phyloP scores from a whole-genome alignment of 2,329 filamentous ascomycete genomes.

The Periconia digitata region DNA sequence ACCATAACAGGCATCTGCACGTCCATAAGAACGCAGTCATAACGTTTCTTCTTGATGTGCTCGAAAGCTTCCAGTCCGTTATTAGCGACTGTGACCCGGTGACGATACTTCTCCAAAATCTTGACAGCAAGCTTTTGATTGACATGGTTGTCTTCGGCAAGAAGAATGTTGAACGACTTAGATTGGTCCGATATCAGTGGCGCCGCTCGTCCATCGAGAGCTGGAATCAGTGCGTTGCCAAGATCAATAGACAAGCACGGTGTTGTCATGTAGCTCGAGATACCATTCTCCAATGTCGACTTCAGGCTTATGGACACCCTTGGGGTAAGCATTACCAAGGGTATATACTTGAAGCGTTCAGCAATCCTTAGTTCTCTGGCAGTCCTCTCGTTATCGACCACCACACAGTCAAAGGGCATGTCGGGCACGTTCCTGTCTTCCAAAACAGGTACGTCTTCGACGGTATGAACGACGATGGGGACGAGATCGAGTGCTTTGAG shows the following conservation, averaged over 20 bases:
- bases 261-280: conserved; percentile 99
- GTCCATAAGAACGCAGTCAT: conserved; percentile 98
- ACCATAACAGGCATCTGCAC: conserved; percentile 99
- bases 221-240: conserved; percentile 93
- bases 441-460: conserved; percentile 63
- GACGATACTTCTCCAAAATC: conserved; percentile 96
- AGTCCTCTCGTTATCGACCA: conserved; percentile 91
- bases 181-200: conserved; percentile 91
- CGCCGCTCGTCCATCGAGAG: conserved; percentile 88
- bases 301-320: conserved; percentile 89
- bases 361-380: conserved; percentile 82
- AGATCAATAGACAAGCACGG: conserved; percentile 92
- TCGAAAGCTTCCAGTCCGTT: conserved; percentile 94
- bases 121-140: conserved; percentile 96
- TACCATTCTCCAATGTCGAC: conserved; percentile 89
- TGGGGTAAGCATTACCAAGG: conserved; percentile 88
- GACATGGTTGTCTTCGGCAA: conserved; percentile 96
- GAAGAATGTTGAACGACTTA: conserved; percentile 89
- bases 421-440: conserved; percentile 38
- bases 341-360: conserved; percentile 97
- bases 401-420: conserved; percentile 87
- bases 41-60: conserved; percentile 86
- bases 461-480: conserved; percentile 82
- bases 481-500: conserved; percentile 76
- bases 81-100: conserved; percentile 87